Evolutionary conservation across 176 grass and related monocot species (phyloP), one percentile per base, ranked within the genome.

Genomic region (Eragrostis curvula): DNA sequence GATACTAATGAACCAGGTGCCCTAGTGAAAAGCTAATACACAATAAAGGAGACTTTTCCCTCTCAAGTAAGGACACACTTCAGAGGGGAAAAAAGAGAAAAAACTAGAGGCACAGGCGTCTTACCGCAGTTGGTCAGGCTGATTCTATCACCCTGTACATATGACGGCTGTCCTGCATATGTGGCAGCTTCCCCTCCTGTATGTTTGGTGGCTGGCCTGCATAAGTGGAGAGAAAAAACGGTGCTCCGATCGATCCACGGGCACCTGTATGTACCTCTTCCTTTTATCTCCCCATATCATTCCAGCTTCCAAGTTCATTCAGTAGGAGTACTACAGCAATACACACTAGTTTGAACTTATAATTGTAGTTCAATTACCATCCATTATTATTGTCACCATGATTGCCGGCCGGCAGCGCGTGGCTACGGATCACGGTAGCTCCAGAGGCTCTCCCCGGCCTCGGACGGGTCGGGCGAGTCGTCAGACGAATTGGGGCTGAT

Each of bases 371-470:
- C 45, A 55, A 55, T 40, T 49, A 55, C 24, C 29, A 64, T 28
- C 16, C 48, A 50, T 84, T 46, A 68, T 66, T 28, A 5, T 29
- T 23, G 28, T 16, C 18, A 2, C 30, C 28, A 9, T 50, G 36
- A 56, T 56, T 41, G 18, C 16, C 52, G 11, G 32, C 2, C n/a
- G 12, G 32, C 15, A 48, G 29, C 4, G 32, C 32, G 32, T 75
- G n/a, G 56, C 70, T 88, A 93, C 2, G 86, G 89, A 66, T 88
- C 89, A 9, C 84, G 76, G 53, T 94, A 97, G 75, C 84, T 94
- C 94, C 94, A 97, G 61, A 90, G 86, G 88, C 62, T 85, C 49
- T 67, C 79, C 63, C 78, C 88, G 17, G 84, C 67, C 5, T 87
- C 94, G 0, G 94, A 91, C 9, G 69, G 74, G 53, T 88, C 87